Base-by-base conservation (phyloP, 352 stramenopile species). In the Thraustochytrium sp. region DNA sequence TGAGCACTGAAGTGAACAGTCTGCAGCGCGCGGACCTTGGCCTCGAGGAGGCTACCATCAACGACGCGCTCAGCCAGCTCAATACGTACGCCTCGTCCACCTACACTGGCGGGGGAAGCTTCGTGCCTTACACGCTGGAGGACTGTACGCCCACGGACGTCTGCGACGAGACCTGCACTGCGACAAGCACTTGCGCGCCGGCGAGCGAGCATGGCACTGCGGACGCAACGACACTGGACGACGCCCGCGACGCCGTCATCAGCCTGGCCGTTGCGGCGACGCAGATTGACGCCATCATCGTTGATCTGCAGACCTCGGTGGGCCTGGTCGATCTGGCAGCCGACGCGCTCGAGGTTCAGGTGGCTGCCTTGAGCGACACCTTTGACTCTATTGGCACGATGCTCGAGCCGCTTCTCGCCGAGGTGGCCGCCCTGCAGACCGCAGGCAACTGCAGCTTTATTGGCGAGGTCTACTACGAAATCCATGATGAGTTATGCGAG, bases 401-500 rank as follows among this genome's bases (percentile, higher is more conserved):
- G 23, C n/a, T 64, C 13, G n/a, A 63, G 2, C 68, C 42, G 9
- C 42, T 80, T 9, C 2, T 44, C 29, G 68, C 26, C 49, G 68
- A 61, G 29, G 31, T 80, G 4, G 68, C 76, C 1, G 51, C 31
- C 5, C 26, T 72, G 44, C 42, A 61, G 18, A 68, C 31, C 2
- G 31, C 34, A 1, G 68, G 68, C 18, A 72, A 80, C 53, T 80
- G 68, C 51, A 80, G 31, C 37, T 63, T 72, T 37, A 44, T 80
- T 42, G 46, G 21, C 18, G 44, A 68, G 46, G 44, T 46, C 3
- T 80, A 80, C 53, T 51, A 21, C 34, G 68, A 26, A 16, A 80
- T 80, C 53, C 34, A 77, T n/a, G 31, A 21, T 13, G 40, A 53
- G 23, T 31, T 80, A 16, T 80, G 68, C 31, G 68, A 63, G 18